phyloP scores from a whole-genome alignment of 2,329 filamentous ascomycete genomes.

The Ophiostoma novo-ulmi region DNA sequence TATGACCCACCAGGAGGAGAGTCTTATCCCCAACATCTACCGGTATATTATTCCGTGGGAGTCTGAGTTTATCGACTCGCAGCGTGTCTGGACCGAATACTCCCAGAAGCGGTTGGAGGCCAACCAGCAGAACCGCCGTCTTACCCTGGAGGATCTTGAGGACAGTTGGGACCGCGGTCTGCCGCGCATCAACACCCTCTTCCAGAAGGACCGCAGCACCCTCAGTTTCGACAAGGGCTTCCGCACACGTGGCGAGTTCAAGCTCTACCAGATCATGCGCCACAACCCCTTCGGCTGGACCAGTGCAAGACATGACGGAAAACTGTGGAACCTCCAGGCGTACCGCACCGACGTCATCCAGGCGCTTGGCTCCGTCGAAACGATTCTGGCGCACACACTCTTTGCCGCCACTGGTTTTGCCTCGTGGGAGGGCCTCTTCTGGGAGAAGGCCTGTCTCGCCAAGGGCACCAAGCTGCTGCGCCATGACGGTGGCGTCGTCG shows the following conservation, averaged over 20 bases:
- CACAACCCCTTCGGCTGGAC: conserved; percentile 99
- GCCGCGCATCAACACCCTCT: conserved; percentile 95
- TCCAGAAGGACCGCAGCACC: conserved; percentile 97
- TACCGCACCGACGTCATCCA: conserved; percentile 94
- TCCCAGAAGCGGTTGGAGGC: conserved; percentile 96
- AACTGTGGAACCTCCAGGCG: conserved; percentile 90
- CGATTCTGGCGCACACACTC: conserved; percentile 90
- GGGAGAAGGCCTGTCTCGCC: conserved; percentile 51
- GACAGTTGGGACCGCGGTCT: conserved; percentile 98
- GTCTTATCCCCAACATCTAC: conserved; percentile 97
- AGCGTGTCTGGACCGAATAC: conserved; percentile 98
- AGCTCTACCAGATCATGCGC: conserved; percentile 98
- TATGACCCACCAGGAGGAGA: conserved; percentile 98
- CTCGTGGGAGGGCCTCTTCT: conserved; percentile 94
- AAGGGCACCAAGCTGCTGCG: too few species aligned
- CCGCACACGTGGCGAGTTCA: conserved; percentile 91
- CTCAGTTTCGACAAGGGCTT: conserved; percentile 98
- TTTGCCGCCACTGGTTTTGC: conserved; percentile 97
- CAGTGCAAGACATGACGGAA: conserved; percentile 92
- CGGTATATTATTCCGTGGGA: conserved; percentile 99
- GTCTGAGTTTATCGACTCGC: conserved; percentile 96
- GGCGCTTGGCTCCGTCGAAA: conserved; percentile 91
- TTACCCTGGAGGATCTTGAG: conserved; percentile 93
- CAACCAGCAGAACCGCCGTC: conserved; percentile 89
- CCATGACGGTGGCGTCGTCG: too few species aligned